A percentile compares a stretch with the other conserved stretches of the same genome.
Evolutionary conservation across 495 filamentous ascomycete genomes (phyloP).

Genomic region (Penicillium verhagenii): DNA sequence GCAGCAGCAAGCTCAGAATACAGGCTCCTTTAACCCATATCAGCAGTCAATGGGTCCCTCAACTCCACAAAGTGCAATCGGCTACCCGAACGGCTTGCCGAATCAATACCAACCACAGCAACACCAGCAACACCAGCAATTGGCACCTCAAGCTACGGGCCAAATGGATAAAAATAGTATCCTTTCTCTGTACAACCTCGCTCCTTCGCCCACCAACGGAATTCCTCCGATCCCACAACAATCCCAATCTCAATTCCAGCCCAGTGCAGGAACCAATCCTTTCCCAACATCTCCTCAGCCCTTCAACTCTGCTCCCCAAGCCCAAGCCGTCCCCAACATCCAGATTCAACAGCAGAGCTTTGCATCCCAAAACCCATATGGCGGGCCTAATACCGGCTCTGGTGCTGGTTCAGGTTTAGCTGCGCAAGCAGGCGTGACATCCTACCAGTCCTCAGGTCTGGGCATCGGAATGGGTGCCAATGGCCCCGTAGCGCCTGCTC

Average conservation of each 20-base stretch:
- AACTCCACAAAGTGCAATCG: slow-evolving; percentile 28
- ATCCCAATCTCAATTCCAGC: slow-evolving; percentile 25
- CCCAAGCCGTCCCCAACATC: slow-evolving; percentile 22
- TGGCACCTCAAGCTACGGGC: slow-evolving; percentile 42
- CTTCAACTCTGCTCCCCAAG: slow-evolving; percentile 24
- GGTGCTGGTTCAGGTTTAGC: slow-evolving; percentile 22
- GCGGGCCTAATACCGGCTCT: slow-evolving; percentile 1
- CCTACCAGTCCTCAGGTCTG: slow-evolving; percentile 16
- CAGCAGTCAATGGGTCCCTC: slow-evolving; percentile 32
- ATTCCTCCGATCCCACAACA: slow-evolving; percentile 36
- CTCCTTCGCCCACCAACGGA: slow-evolving; percentile 56
- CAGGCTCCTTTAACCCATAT: slow-evolving; percentile 35
- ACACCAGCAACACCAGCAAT: slow-evolving; percentile 38
- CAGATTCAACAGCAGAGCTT: slow-evolving; percentile 35
- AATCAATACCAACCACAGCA: slow-evolving; percentile 28
- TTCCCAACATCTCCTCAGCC: slow-evolving; percentile 22
- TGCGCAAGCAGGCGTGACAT: slow-evolving; percentile 23
- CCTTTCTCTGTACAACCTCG: slow-evolving; percentile 80
- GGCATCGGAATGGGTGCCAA: slow-evolving; percentile 22
- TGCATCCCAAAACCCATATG: slow-evolving; percentile 42
- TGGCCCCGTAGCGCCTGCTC: slow-evolving; percentile 8
- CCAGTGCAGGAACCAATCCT: slow-evolving; percentile 17
- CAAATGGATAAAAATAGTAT: slow-evolving; percentile 79
- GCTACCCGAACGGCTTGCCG: slow-evolving; percentile 7
- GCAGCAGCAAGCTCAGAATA: slow-evolving; percentile 4